Percentiles rank a stretch among this genome's conserved stretches.
phyloP scores from a whole-genome alignment of 306 rosid species.

The Geum urbanum region DNA sequence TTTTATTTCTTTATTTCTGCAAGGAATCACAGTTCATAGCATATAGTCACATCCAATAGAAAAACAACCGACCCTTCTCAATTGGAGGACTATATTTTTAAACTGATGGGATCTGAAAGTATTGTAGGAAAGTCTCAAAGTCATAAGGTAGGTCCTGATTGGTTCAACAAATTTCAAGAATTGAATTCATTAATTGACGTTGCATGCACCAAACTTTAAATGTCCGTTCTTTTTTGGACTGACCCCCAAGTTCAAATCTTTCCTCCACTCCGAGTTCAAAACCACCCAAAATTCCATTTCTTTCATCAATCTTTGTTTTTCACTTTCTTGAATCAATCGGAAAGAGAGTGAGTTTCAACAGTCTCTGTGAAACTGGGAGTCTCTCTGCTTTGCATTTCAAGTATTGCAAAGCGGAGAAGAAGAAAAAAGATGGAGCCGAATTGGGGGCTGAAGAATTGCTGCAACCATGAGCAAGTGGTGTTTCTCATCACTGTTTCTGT shows the following conservation, averaged over 20 bases:
- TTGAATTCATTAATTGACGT: not conserved
- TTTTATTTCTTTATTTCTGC: not conserved
- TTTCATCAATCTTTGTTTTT: no score
- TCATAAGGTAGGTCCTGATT: not conserved
- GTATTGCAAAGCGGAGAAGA: no score
- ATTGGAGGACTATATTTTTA: not conserved
- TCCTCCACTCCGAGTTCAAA: not conserved
- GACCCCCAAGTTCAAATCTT: constrained; percentile 1
- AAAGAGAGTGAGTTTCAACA: no score
- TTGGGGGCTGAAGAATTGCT: constrained; percentile 60
- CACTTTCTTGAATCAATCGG: no score
- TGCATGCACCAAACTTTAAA: not conserved
- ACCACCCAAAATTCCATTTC: not conserved
- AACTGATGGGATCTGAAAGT: not conserved
- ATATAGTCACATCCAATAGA: not conserved
- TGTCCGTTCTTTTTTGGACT: not conserved
- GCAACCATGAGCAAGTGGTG: constrained; percentile 62
- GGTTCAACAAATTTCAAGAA: not conserved
- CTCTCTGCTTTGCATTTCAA: no score
- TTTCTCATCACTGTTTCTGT: constrained; percentile 48
- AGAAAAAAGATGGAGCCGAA: constrained; percentile 37
- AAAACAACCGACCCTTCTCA: not conserved
- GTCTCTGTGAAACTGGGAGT: no score
- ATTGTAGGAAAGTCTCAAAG: not conserved
- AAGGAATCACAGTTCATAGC: not conserved